Evolutionary conservation across 163 green algal genomes (phyloP).

Genomic region (Volvox carteri): DNA sequence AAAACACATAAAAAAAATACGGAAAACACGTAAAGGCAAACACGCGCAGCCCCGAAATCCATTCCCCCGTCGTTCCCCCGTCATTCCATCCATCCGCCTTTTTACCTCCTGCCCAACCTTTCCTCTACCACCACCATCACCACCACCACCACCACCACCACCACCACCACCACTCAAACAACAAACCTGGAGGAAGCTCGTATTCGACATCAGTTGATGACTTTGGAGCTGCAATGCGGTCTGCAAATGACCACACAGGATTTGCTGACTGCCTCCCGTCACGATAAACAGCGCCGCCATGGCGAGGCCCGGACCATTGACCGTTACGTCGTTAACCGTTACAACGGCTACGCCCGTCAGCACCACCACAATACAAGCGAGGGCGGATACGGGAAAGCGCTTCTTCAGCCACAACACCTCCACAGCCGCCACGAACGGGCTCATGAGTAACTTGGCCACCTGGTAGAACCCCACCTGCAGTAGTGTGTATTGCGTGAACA

Average conservation of each 20-base stretch:
- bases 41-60: no score
- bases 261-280: conserved; percentile 90
- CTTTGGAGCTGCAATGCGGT: conserved; percentile 70
- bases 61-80: no score
- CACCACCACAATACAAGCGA: conserved; percentile 83
- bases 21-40: no score
- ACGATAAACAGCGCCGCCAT: conserved; percentile 88
- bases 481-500: no score
- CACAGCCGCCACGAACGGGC: conserved; percentile 91
- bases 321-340: conserved; percentile 84
- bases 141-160: no score
- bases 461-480: conserved; percentile 80
- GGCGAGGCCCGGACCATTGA: conserved; percentile 79
- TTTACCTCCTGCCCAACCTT: no score
- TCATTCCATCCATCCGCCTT: no score
- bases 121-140: no score
- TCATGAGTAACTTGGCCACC: conserved; percentile 96
- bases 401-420: conserved; percentile 88
- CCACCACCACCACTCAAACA: no score
- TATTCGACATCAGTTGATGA: conserved; percentile 86
- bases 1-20: no score
- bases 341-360: conserved; percentile 90
- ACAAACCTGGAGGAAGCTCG: conserved; percentile 81
- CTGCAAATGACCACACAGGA: conserved; percentile 83
- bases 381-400: conserved; percentile 78